phyloP scores from a whole-genome alignment of 2,329 filamentous ascomycete genomes.

The Pestalotiopsis sp. region DNA sequence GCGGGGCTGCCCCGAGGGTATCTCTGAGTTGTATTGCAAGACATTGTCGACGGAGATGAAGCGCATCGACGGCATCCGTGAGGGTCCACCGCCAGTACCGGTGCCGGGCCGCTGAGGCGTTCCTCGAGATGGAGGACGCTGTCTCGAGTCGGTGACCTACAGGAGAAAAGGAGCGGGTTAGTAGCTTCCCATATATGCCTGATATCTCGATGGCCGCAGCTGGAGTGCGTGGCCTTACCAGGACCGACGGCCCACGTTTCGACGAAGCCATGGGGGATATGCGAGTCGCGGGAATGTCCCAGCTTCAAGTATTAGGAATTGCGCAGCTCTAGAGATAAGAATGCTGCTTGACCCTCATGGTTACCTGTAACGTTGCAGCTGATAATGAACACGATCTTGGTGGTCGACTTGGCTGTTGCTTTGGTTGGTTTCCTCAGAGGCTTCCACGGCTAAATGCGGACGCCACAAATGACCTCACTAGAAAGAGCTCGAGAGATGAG shows the following conservation, averaged over 20 bases:
- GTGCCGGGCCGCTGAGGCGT: conserved; percentile 11
- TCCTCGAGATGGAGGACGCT: conserved; percentile 14
- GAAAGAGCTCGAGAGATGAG: not conserved
- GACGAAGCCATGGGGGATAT: conserved; percentile 1
- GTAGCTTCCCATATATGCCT: not conserved
- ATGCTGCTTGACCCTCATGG: conserved; percentile 1
- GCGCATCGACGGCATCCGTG: conserved; percentile 53
- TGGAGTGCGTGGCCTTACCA: conserved; percentile 9
- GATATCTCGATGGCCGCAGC: not conserved
- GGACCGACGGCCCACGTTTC: conserved; percentile 16
- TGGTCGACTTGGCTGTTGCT: not conserved
- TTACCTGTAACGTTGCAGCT: not conserved
- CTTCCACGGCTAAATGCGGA: conserved; percentile 2
- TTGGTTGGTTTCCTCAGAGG: not conserved
- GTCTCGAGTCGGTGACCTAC: conserved; percentile 15
- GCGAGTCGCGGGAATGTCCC: not conserved
- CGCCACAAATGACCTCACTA: conserved; percentile 11
- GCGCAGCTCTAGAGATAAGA: not conserved
- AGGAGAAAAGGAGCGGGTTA: not conserved
- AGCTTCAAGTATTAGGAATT: not conserved
- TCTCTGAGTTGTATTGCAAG: conserved; percentile 89
- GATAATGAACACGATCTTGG: not conserved
- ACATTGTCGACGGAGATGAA: conserved; percentile 93
- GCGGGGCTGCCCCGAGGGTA: conserved; percentile 90
- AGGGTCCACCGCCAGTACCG: conserved; percentile 4